Evolutionary conservation across 305 asterid genomes (phyloP).

Genomic region (Fraxinus sp.): DNA sequence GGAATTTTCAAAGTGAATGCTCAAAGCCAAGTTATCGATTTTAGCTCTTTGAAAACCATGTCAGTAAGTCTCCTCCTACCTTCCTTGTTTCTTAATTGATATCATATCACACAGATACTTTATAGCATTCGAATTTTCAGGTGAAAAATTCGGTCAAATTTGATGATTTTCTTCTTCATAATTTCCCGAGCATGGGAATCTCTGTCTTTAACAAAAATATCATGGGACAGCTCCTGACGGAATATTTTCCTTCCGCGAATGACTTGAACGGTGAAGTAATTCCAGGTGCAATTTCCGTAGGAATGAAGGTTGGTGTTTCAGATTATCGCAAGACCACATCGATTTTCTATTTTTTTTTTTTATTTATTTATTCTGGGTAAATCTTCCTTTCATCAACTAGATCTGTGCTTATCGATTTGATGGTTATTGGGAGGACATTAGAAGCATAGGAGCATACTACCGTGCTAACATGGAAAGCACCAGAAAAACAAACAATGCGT

Average conservation of each 20-base stretch:
- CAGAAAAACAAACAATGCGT: slow-evolving; percentile 43
- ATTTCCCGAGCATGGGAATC: slow-evolving; percentile 69
- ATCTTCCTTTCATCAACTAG: slow-evolving; percentile 26
- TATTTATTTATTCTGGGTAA: neutral
- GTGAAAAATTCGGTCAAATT: slow-evolving; percentile 17
- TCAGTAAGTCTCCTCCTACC: slow-evolving; percentile 28
- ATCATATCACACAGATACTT: neutral
- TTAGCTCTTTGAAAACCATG: slow-evolving; percentile 24
- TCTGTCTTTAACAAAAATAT: slow-evolving; percentile 61
- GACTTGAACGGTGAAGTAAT: slow-evolving; percentile 62
- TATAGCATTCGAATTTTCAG: slow-evolving; percentile 32
- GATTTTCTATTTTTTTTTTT: neutral
- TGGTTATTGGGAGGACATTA: slow-evolving; percentile 87
- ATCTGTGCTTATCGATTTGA: slow-evolving; percentile 52
- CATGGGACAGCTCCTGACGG: slow-evolving; percentile 66
- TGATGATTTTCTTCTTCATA: slow-evolving; percentile 3
- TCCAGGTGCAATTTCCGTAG: slow-evolving; percentile 74
- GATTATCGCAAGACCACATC: neutral
- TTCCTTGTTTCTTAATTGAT: neutral
- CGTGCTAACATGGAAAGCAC: slow-evolving; percentile 63
- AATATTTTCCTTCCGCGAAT: slow-evolving; percentile 55
- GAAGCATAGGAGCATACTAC: slow-evolving; percentile 69
- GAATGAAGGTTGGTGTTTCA: slow-evolving; percentile 57
- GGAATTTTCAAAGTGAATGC: slow-evolving; percentile 51
- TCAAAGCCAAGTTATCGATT: slow-evolving; percentile 45